Conservation (phyloP, 108 stramenopile genomes). For the Asterionellopsis glacialis region DNA sequence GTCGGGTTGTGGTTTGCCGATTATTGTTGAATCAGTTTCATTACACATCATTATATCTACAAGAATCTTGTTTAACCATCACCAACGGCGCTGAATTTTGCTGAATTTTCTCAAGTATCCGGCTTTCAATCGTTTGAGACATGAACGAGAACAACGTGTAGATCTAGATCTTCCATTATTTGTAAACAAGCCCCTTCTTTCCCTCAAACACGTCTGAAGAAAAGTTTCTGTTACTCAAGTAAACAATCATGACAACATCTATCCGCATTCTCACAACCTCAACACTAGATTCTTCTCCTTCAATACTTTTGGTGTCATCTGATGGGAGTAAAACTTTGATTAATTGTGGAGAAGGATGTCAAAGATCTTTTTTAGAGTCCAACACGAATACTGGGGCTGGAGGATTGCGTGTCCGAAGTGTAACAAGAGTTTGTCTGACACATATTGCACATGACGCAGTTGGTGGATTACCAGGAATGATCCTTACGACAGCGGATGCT, state of each 20-base stretch:
- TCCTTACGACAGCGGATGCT: conserved; percentile 74
- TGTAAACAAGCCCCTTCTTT: no score
- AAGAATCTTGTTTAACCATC: no score
- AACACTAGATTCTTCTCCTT: conserved; percentile 64
- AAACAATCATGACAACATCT: conserved; percentile 49
- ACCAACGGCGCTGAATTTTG: no score
- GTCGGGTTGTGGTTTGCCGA: no score
- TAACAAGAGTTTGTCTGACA: conserved; percentile 67
- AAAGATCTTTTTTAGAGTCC: conserved; percentile 77
- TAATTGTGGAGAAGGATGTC: conserved; percentile 83
- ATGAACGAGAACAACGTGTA: no score
- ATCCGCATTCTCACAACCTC: conserved; percentile 63
- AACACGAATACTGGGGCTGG: not conserved
- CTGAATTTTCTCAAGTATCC: no score
- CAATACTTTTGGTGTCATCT: conserved; percentile 56
- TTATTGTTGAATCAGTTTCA: no score
- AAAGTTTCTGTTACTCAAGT: no score
- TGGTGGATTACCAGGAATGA: conserved; percentile 81
- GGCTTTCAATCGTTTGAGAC: no score
- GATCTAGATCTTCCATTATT: no score
- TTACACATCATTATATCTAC: no score
- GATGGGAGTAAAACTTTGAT: conserved; percentile 67
- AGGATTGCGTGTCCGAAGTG: conserved; percentile 50
- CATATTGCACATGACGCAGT: conserved; percentile 57
- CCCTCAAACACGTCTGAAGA: no score